phyloP scores from a whole-genome alignment of 305 asterid genomes.

The Fraxinus dipetala region DNA sequence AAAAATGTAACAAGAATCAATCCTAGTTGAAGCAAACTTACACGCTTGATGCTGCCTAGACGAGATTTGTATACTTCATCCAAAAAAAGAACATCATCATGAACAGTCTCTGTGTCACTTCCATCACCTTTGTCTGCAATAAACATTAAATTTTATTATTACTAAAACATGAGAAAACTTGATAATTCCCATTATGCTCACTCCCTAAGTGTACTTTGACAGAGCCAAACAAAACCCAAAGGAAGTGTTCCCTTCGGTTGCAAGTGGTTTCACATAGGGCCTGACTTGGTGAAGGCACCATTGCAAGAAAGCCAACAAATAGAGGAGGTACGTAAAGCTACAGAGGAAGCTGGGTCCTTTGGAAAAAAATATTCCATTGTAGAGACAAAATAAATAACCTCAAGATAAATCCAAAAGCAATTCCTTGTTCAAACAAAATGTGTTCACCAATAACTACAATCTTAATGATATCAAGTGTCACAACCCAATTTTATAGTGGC shows the following conservation, averaged over 20 bases:
- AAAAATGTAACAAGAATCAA: slow-evolving; percentile 4
- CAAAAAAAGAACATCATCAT: slow-evolving; percentile 68
- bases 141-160: slow-evolving; percentile 14
- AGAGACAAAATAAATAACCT: slow-evolving; percentile 6
- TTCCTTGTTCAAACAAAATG: slow-evolving; percentile 8
- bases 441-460: neutral
- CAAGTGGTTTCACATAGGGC: neutral
- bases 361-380: neutral
- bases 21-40: slow-evolving; percentile 33
- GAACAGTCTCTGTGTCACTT: slow-evolving; percentile 62
- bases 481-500: neutral
- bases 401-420: neutral
- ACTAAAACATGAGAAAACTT: neutral
- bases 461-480: slow-evolving; percentile 16
- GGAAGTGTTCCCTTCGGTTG: neutral
- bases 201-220: neutral
- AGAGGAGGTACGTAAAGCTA: neutral
- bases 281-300: neutral
- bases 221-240: neutral
- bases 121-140: slow-evolving; percentile 73
- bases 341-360: slow-evolving; percentile 1
- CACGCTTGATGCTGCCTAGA: slow-evolving; percentile 86
- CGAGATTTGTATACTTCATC: slow-evolving; percentile 90
- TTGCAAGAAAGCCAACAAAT: neutral
- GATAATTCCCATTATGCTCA: neutral